These are phyloP conservation scores for Moricandia moricandioides DNA, from an alignment of 345 rosid genomes.

Conservation along the genomic window DNA sequence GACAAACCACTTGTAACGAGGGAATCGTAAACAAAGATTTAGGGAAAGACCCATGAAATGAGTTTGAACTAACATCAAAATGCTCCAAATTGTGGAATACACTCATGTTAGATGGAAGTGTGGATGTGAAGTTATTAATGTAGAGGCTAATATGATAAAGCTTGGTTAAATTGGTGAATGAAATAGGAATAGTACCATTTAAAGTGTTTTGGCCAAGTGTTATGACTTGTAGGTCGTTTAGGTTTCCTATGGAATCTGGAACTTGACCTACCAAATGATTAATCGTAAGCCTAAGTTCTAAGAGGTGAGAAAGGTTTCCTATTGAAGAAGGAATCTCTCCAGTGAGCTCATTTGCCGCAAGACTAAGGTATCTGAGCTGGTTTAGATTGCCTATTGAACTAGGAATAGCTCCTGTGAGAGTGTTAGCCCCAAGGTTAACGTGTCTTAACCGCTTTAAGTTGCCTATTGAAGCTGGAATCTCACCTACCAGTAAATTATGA, in stretches of 20 bases:
- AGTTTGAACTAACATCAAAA: background rate
- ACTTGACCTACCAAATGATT: background rate
- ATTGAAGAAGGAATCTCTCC: background rate
- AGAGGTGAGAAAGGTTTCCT: background rate
- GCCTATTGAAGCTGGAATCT: background rate
- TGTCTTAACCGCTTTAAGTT: background rate
- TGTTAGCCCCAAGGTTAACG: background rate
- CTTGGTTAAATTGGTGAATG: background rate
- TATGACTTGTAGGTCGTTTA: background rate
- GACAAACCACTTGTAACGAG: background rate
- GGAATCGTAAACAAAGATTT: background rate
- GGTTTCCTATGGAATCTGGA: background rate
- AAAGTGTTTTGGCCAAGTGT: background rate
- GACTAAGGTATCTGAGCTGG: too few species aligned
- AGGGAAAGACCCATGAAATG: background rate
- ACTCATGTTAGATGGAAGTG: background rate
- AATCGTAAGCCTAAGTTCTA: background rate
- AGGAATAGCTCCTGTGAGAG: background rate
- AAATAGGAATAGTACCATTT: background rate
- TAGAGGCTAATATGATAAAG: background rate
- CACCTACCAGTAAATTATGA: background rate
- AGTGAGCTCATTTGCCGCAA: too few species aligned
- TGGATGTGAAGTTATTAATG: background rate
- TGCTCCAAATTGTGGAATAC: background rate
- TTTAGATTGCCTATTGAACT: too few species aligned